Evolutionary conservation across 306 rosid genomes (phyloP).

Genomic region (Chamaecrista fasciculata): DNA sequence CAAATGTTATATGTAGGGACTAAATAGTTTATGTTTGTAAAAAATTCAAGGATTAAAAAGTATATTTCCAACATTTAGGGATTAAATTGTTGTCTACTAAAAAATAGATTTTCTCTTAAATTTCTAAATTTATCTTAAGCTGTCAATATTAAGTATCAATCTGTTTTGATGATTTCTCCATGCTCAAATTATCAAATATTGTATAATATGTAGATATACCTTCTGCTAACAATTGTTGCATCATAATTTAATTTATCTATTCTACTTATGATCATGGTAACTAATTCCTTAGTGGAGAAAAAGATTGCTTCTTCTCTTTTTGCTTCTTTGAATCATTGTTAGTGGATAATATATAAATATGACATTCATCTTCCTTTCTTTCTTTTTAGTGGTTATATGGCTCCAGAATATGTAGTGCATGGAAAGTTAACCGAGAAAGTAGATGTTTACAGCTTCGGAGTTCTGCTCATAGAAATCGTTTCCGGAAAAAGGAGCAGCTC

Average conservation of each 20-base stretch:
- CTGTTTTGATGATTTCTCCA: not conserved
- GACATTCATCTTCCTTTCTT: too few species aligned
- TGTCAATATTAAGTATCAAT: not conserved
- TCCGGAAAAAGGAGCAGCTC: slow-evolving; percentile 53
- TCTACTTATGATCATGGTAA: not conserved
- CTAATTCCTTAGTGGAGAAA: not conserved
- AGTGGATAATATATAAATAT: too few species aligned
- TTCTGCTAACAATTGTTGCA: too few species aligned
- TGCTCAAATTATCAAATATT: too few species aligned
- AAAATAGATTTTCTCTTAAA: too few species aligned
- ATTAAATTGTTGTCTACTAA: too few species aligned
- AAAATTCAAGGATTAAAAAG: too few species aligned
- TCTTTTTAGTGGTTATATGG: slow-evolving; percentile 80
- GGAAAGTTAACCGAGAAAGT: slow-evolving; percentile 75
- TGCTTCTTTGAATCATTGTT: not conserved
- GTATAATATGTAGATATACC: too few species aligned
- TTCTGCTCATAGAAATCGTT: slow-evolving; percentile 54
- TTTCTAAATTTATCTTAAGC: not conserved
- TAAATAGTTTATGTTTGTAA: too few species aligned
- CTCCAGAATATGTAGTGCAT: slow-evolving; percentile 64
- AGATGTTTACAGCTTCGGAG: slow-evolving; percentile 75
- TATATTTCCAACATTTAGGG: too few species aligned
- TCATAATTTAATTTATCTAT: not conserved
- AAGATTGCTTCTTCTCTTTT: not conserved
- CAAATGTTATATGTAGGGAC: too few species aligned